Evolutionary conservation across 78 protist species (phyloP).

Genomic region (Trichosphaerium sp.): DNA sequence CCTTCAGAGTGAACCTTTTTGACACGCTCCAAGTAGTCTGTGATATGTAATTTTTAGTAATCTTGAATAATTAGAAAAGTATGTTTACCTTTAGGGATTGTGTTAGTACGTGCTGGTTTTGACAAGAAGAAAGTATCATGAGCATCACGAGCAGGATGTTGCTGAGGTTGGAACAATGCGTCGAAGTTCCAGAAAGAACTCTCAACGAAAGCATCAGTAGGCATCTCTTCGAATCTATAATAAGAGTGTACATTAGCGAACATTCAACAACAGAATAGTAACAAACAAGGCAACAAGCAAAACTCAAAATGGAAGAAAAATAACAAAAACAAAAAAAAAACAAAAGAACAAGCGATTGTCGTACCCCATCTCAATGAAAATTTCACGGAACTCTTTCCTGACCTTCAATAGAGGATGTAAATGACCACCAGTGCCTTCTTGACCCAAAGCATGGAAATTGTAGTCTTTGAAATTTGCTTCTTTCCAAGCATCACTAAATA

Average conservation of each 20-base stretch:
- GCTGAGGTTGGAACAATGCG: constrained; percentile 96
- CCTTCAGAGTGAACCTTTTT: constrained; percentile 81
- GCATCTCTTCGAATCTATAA: constrained; percentile 89
- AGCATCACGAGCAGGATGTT: constrained; percentile 99
- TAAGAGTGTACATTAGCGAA: no score
- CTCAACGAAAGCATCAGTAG: constrained; percentile 86
- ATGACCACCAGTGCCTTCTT: constrained; percentile 46
- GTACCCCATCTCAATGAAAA: constrained; percentile 90
- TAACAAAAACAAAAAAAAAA: neutral
- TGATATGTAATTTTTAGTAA: no score
- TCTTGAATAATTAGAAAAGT: no score
- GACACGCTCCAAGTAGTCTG: constrained; percentile 84
- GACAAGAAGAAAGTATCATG: constrained; percentile 99
- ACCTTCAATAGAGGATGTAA: constrained; percentile 94
- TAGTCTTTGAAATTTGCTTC: constrained; percentile 9
- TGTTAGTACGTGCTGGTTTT: neutral
- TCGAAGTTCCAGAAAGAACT: constrained; percentile 99
- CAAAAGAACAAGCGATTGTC: no score
- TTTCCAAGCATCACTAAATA: constrained; percentile 14
- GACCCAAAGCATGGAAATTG: constrained; percentile 7
- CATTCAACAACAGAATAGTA: no score
- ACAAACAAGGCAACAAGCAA: neutral
- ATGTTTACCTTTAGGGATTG: neutral
- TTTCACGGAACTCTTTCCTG: constrained; percentile 79
- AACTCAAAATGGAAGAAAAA: neutral